Evolutionary conservation across 2,329 filamentous ascomycete species (phyloP).

Genomic region (Herpotrichia juniperi): DNA sequence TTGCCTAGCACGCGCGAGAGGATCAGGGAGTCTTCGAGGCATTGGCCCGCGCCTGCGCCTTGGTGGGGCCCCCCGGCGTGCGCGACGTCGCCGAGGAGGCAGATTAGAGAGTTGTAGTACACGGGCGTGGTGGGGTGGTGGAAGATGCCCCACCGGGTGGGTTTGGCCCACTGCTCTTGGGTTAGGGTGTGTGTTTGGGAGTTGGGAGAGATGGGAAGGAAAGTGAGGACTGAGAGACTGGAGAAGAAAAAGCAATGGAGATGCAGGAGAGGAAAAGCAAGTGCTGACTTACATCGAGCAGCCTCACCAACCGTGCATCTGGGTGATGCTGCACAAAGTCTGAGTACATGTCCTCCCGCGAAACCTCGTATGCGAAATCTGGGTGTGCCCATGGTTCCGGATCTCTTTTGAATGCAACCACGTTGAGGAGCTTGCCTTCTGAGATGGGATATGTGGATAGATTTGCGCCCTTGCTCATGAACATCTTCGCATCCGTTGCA

Average conservation of each 20-base stretch:
- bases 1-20: constrained; percentile 26
- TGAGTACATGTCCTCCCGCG: constrained; percentile 26
- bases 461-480: constrained; percentile 24
- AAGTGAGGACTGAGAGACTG: not conserved
- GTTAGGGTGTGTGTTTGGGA: no score
- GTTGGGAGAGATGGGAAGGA: not conserved
- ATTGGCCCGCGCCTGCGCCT: constrained; percentile 35
- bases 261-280: not conserved
- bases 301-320: constrained; percentile 20
- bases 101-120: constrained; percentile 27
- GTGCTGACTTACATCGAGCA: constrained; percentile 15
- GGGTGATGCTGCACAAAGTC: constrained; percentile 21
- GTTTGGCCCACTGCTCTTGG: constrained; percentile 17
- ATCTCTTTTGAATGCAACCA: constrained; percentile 28
- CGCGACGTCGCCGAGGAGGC: constrained; percentile 34
- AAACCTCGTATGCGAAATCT: constrained; percentile 19
- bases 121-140: constrained; percentile 29
- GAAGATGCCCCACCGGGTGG: constrained; percentile 30
- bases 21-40: constrained; percentile 36
- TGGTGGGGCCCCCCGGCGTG: constrained; percentile 33
- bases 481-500: constrained; percentile 38
- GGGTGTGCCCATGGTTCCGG: constrained; percentile 13
- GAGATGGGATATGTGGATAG: constrained; percentile 32
- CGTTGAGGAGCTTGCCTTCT: constrained; percentile 23
- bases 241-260: not conserved